A percentile compares a stretch with the other conserved stretches of the same genome.
Conservation (phyloP, 2,329 filamentous ascomycete species). For the Juglanconis oblonga region DNA sequence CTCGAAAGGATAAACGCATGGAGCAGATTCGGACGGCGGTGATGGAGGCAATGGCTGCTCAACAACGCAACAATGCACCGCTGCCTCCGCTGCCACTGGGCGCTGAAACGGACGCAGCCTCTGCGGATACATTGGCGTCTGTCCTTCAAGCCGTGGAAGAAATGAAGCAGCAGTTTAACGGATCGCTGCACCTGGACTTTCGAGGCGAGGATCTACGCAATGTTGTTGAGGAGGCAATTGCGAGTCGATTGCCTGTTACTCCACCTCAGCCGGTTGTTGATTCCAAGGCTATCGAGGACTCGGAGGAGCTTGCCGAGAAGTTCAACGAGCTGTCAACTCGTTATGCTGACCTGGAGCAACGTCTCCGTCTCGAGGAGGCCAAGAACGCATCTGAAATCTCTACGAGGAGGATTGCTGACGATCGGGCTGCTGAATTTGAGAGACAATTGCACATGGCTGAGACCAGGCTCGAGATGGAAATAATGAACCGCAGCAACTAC, state of each 20-base stretch:
- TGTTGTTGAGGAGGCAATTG: slow-evolving; percentile 62
- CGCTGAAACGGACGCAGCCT: slow-evolving; percentile 23
- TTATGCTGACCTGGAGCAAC: slow-evolving; percentile 58
- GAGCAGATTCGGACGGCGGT: slow-evolving; percentile 77
- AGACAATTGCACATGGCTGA: slow-evolving; percentile 56
- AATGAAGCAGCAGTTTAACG: slow-evolving; percentile 53
- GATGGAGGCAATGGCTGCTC: slow-evolving; percentile 67
- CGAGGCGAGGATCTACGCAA: slow-evolving; percentile 54
- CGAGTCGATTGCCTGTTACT: slow-evolving; percentile 52
- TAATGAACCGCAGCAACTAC: slow-evolving; percentile 57
- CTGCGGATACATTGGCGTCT: slow-evolving; percentile 41
- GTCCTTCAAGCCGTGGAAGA: slow-evolving; percentile 67
- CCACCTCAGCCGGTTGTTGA: slow-evolving; percentile 37
- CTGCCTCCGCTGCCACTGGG: slow-evolving; percentile 20
- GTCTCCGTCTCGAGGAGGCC: slow-evolving; percentile 44
- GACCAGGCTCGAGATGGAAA: slow-evolving; percentile 58
- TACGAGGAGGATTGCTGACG: slow-evolving; percentile 50
- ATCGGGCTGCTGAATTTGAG: slow-evolving; percentile 49
- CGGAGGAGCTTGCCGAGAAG: slow-evolving; percentile 49
- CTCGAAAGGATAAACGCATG: slow-evolving; percentile 71
- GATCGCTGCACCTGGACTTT: slow-evolving; percentile 43
- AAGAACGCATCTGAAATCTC: slow-evolving; percentile 48
- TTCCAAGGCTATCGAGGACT: slow-evolving; percentile 34
- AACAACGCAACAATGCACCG: slow-evolving; percentile 41
- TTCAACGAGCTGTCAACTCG: slow-evolving; percentile 59